Percentiles rank a stretch among this genome's conserved stretches.
Evolutionary conservation across 1,284 basidiomycete genomes (phyloP).

Genomic region (Phellinidium pouzarii): DNA sequence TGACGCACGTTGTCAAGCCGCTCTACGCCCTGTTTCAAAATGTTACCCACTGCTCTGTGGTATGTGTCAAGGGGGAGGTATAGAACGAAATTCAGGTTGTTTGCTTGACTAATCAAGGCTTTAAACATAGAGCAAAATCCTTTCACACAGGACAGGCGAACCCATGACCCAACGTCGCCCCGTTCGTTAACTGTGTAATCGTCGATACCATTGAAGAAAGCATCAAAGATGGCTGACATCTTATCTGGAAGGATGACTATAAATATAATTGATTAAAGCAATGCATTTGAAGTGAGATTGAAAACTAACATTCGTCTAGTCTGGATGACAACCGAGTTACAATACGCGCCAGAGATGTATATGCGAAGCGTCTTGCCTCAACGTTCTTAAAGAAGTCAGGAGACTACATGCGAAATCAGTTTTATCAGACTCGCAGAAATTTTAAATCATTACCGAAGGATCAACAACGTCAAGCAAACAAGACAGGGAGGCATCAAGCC

Average conservation of each 20-base stretch:
- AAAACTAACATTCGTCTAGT: constrained; percentile 41
- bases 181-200: constrained; percentile 94
- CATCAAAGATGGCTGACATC: constrained; percentile 41
- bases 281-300: constrained; percentile 11
- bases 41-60: constrained; percentile 52
- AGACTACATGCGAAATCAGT: constrained; percentile 33
- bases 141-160: constrained; percentile 71
- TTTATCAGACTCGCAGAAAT: constrained; percentile 20
- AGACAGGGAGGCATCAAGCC: constrained; percentile 43
- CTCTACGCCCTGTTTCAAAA: constrained; percentile 88
- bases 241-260: constrained; percentile 33
- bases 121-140: constrained; percentile 36
- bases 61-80: constrained; percentile 59
- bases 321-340: constrained; percentile 39
- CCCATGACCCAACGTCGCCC: constrained; percentile 97
- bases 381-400: constrained; percentile 41
- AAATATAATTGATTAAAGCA: not conserved
- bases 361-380: constrained; percentile 68
- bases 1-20: constrained; percentile 86
- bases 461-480: constrained; percentile 58
- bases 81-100: constrained; percentile 39
- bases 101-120: constrained; percentile 24
- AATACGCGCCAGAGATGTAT: constrained; percentile 56
- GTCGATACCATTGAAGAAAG: constrained; percentile 59
- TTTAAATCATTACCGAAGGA: constrained; percentile 38